These are phyloP conservation scores for Trametes hirsuta DNA, from an alignment of 1,284 basidiomycete species.

Conservation along the genomic window DNA sequence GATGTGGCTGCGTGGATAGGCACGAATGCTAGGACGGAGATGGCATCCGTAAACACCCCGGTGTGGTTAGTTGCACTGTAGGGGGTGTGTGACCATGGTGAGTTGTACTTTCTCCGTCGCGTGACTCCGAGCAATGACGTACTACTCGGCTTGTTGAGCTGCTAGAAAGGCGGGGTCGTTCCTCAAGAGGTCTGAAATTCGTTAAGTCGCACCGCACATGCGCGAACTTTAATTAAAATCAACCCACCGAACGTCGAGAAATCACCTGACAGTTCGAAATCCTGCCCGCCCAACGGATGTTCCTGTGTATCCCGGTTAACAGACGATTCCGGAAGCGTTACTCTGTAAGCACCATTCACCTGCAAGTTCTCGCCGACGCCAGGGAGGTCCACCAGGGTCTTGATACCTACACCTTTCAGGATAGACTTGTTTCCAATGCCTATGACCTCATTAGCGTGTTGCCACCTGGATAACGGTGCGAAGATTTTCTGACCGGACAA, in stretches of 20 bases:
- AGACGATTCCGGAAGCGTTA: too few species aligned
- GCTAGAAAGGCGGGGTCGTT: slow-evolving; percentile 12
- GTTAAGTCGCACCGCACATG: too few species aligned
- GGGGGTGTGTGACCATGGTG: too few species aligned
- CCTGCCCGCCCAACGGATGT: slow-evolving; percentile 17
- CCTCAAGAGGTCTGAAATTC: slow-evolving; percentile 5
- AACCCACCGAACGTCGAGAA: slow-evolving; percentile 8
- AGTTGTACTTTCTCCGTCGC: too few species aligned
- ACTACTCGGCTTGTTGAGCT: slow-evolving; percentile 15
- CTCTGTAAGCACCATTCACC: neutral
- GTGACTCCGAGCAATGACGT: neutral
- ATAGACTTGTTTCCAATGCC: slow-evolving; percentile 22
- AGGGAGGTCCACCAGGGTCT: slow-evolving; percentile 23
- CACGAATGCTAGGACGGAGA: slow-evolving; percentile 3
- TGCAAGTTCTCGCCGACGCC: slow-evolving; percentile 15
- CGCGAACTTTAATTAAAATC: too few species aligned
- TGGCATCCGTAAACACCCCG: slow-evolving; percentile 2
- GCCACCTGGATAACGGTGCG: neutral
- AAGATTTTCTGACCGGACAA: slow-evolving; percentile 23
- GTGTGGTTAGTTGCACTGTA: slow-evolving; percentile 7
- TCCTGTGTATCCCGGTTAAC: neutral
- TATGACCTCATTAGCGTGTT: neutral
- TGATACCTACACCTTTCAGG: slow-evolving; percentile 15
- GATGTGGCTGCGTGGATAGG: slow-evolving; percentile 1
- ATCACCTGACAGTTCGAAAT: slow-evolving; percentile 7